Evolutionary conservation across 2,329 filamentous ascomycete species (phyloP), one percentile per base, ranked within the genome.

Genomic region (Ceratocystis papillata): DNA sequence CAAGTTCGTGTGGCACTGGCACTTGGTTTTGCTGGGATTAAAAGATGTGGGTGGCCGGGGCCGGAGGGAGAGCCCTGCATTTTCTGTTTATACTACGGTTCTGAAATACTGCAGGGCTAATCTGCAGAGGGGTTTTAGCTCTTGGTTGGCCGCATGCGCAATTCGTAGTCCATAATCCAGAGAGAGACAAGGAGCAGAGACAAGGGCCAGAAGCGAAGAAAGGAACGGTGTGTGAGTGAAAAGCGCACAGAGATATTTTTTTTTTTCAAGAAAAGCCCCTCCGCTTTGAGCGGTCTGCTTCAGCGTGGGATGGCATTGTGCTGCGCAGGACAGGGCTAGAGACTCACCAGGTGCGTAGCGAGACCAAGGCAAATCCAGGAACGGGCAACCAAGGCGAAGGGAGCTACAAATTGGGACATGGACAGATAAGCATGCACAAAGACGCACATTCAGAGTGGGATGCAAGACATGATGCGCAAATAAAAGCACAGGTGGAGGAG

Each of bases 101-200:
- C 37, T 41, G 37, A 12, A 41, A 41, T 41, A 41, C 8, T 41
- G 37, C 37, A 41, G 37, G 37, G 37, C 37, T 12, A 41, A 41
- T 41, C 10, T 41, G 37, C 37, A 41, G 37, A 67, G 60, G 63
- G 65, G 59, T 37, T 59, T 50, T 59, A 25, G 48, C 20, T 25
- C 25, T 30, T 6, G 66, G 63, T 62, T 65, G 68, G 65, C 67
- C 69, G 68, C 67, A 67, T 69, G 48, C 20, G 37, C 37, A 12
- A 41, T 41, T 12, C 8, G 37, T 41, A 41, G 37, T 41, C 37
- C 10, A 4, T 41, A 10, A 41, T 12, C 37, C 8, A 41, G 37
- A 41, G 37, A 37, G 37, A 41, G 22, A 50, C n/a, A n/a, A 50
- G 46, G 17, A 30, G 30, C 33, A 10, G 33, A 37, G 20, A 50